Evolutionary conservation across 257 asterid species (phyloP), one percentile per base, ranked within the genome.

Genomic region (Ajuga chamaepitys): DNA sequence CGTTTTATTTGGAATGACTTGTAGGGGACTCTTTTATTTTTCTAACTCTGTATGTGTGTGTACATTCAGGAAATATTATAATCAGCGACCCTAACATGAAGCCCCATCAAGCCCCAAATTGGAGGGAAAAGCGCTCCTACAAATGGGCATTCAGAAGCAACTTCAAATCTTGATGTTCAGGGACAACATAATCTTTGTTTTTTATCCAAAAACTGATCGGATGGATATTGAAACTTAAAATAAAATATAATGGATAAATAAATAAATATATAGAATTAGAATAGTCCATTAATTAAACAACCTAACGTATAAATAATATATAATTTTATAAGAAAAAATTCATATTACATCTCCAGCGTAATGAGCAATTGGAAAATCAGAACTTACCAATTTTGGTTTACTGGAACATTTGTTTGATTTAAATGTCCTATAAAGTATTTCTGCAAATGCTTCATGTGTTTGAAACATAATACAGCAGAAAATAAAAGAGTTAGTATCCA

Each of bases 311-410:
- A 72, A 25, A 37, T 22, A 44, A 44, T 59, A 42, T 40, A 28
- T 42, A n/a, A 28, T n/a, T 52, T 25, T 63, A 57, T 48, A 57
- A 54, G 26, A 47, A n/a, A n/a, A 51, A 3, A 4, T 1, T 65
- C 71, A 58, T 72, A 62, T 80, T 70, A 91, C 97, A 96, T 91
- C 97, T 70, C 97, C 97, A 54, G 97, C 97, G 74, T 91, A 91
- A 74, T 91, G 97, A 80, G 81, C 75, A 74, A 91, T 83, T 34
- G 88, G 70, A 67, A 91, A 91, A 68, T 86, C 93, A 13, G 91
- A 78, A 41, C 93, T 95, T 17, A 96, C 74, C 71, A 88, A 66
- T 80, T 91, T 91, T n/a, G n/a, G n/a, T n/a, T n/a, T n/a, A n/a
- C n/a, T n/a, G n/a, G n/a, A n/a, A n/a, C n/a, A n/a, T n/a, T n/a